Base-by-base conservation (phyloP, 331 rosid genomes). In the Pyracantha coccinea region DNA sequence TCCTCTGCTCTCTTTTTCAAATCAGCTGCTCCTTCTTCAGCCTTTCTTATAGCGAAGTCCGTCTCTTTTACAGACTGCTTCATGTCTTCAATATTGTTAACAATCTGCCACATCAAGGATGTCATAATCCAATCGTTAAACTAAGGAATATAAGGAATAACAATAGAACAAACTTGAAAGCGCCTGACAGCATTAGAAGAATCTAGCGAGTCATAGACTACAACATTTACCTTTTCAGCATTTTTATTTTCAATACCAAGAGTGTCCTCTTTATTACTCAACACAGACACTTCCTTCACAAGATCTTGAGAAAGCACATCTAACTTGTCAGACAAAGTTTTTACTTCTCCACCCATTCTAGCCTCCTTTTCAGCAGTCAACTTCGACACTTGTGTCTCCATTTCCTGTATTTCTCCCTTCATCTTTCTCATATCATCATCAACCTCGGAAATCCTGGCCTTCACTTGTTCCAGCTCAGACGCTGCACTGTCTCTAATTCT, bases 21-120 rank as follows among this genome's bases (percentile, higher is more conserved):
- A 86, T 92, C 99, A 57, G 89, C 84, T 12, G 93, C 97, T 33
- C 96, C 97, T 45, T 92, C 99, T 73, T 94, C 99, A 33, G 97
- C 92, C 81, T 78, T 89, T 81, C 54, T 90, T 52, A 94, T 92
- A 67, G 97, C 91, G 32, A 81, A 78, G 50, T 86, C 83, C 84
- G 86, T 92, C 84, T 85, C 93, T 68, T 94, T 83, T 8, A 82
- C 88, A 44, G 97, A 92, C 71, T 85, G 87, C 84, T 85, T 90
- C 88, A 87, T 74, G 74, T 94, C 99, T 85, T 94, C 92, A 77
- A 94, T 83, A 79, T 79, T 89, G 82, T 82, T 87, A 41, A 84
- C 80, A 62, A 94, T 84, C 97, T 94, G 78, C 66, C 75, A 82
- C 28, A 67, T 66, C 74, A 58, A 79, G 69, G 67, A 47, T 60